Base-by-base conservation (phyloP, 176 grass and related monocot species). In the Saccharum officinarum region DNA sequence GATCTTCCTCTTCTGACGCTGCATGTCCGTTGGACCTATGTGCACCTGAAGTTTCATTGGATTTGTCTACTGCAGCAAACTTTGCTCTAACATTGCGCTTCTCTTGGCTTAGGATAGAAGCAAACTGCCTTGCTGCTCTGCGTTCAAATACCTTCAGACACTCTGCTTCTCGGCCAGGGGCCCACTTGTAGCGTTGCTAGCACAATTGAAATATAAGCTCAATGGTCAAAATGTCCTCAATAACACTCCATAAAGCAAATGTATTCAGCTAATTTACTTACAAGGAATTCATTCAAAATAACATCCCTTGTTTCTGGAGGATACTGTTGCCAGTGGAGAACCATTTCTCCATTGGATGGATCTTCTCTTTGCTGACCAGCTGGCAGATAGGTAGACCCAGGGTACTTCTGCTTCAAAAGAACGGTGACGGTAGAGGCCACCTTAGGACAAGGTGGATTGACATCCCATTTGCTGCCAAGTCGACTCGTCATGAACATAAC, bases 171-270 rank as follows among this genome's bases (percentile, higher is more conserved):
- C 26, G 60, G 17, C 85, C 78, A 67, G 78, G 70, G 70, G 69
- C 70, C 85, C 85, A 87, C 85, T 81, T 87, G 45, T 87, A 87
- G 34, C 85, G 78, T 87, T 87, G 85, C 85, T 87, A 75, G 25
- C 22, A 23, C 16, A 81, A 81, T 65, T 49, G 52, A 80, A 77
- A 39, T 66, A 73, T 50, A 54, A 73, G 57, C 37, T 80, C 22
- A 73, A 25, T 20, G 17, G 41, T 30, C 50, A 41, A 85, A 44
- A 73, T 66, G 67, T 67, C 49, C n/a, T 59, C 12, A 40, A 75
- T 71, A 17, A 25, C 42, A 81, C 14, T 74, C 12, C 49, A 55
- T 11, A 34, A 70, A 25, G 4, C 15, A 64, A 33, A 73, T 80
- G 18, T 10, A 23, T 36, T 67, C 23, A 42, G 60, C 13, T 81